Conservation (phyloP, 768 basidiomycete genomes). For the Boletus pseudopeckii region DNA sequence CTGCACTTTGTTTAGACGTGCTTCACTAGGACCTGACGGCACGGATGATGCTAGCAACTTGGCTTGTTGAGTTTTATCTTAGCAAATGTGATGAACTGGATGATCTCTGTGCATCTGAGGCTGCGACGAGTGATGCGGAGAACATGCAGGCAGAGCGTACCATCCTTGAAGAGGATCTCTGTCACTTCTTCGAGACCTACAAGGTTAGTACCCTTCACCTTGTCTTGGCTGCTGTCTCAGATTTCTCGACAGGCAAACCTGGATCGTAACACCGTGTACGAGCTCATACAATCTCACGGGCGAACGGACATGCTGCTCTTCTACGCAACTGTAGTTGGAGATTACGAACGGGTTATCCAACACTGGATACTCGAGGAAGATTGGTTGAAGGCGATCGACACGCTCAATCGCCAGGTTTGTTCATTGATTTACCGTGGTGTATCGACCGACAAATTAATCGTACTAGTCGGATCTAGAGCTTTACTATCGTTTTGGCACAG, state of each 20-base stretch:
- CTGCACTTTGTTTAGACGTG: background rate
- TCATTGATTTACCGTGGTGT: background rate
- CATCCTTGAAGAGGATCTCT: slow-evolving; percentile 89
- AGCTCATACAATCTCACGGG: slow-evolving; percentile 91
- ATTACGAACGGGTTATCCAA: slow-evolving; percentile 80
- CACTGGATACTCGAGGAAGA: slow-evolving; percentile 92
- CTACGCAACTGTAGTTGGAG: slow-evolving; percentile 79
- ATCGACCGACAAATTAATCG: slow-evolving; percentile 1
- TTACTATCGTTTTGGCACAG: slow-evolving; percentile 90
- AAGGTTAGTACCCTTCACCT: slow-evolving; percentile 50
- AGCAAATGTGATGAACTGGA: slow-evolving; percentile 96
- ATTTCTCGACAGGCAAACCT: slow-evolving; percentile 63
- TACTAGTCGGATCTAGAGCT: slow-evolving; percentile 75
- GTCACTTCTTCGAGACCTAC: slow-evolving; percentile 91
- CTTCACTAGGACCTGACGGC: slow-evolving; percentile 77
- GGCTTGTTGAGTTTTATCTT: slow-evolving; percentile 96
- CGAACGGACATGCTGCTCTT: slow-evolving; percentile 89
- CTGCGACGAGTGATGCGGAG: slow-evolving; percentile 74
- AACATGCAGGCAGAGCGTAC: slow-evolving; percentile 76
- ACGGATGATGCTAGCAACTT: slow-evolving; percentile 96
- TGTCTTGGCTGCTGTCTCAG: background rate
- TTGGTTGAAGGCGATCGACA: slow-evolving; percentile 86
- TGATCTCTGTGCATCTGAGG: slow-evolving; percentile 87
- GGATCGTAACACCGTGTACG: slow-evolving; percentile 82
- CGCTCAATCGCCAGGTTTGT: slow-evolving; percentile 82